phyloP scores from a whole-genome alignment of 148 eudicot genomes.

The Fagopyrum esculentum region DNA sequence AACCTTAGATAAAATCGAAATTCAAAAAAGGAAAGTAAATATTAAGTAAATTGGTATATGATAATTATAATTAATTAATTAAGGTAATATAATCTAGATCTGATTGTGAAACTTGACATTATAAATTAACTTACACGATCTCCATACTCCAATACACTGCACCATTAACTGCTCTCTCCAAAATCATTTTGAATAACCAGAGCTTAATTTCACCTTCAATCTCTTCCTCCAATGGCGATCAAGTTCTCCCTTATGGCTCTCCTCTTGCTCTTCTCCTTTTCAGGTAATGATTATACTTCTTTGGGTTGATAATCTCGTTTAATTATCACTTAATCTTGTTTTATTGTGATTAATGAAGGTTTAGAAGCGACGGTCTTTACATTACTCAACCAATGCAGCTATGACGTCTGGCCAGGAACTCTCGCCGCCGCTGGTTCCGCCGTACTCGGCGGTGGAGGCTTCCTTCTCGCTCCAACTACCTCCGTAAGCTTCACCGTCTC shows the following conservation, averaged over 20 bases:
- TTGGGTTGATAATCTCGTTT: not conserved
- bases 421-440: conserved; percentile 44
- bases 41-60: too few relatives aligned
- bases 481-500: conserved; percentile 40
- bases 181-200: not conserved
- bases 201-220: not conserved
- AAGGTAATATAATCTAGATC: too few relatives aligned
- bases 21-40: too few relatives aligned
- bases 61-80: too few relatives aligned
- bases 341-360: not conserved
- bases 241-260: not conserved
- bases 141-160: not conserved
- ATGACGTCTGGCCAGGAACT: conserved; percentile 81
- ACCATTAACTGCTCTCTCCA: not conserved
- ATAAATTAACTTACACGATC: not conserved
- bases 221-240: conserved; percentile 7
- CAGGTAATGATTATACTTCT: not conserved
- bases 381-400: conserved; percentile 48
- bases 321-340: not conserved
- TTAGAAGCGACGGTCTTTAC: conserved; percentile 37
- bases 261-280: not conserved
- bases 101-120: too few relatives aligned
- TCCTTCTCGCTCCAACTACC: conserved; percentile 39
- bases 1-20: too few relatives aligned
- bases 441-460: conserved; percentile 42